These are phyloP conservation scores for Geranomyces michiganensis DNA, from an alignment of 192 early-diverging fungal species.

Conservation along the genomic window DNA sequence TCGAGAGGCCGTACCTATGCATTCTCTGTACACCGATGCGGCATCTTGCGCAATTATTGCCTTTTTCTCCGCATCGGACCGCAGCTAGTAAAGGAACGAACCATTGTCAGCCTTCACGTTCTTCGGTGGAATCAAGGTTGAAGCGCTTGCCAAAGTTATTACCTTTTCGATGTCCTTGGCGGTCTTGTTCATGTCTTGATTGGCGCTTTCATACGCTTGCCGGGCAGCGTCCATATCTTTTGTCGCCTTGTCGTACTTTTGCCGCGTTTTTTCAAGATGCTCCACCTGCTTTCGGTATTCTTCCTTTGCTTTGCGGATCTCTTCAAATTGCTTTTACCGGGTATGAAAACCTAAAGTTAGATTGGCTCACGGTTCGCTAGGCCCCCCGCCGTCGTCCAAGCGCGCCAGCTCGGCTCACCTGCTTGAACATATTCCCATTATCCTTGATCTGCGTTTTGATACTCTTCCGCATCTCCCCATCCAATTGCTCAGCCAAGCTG, in stretches of 20 bases:
- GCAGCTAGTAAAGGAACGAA: no score
- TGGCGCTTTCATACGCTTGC: conserved; percentile 35
- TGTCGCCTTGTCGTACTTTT: conserved; percentile 45
- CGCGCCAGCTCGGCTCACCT: conserved; percentile 25
- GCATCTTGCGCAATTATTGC: conserved; percentile 39
- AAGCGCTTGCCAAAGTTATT: no score
- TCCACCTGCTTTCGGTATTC: conserved; percentile 39
- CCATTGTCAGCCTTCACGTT: no score
- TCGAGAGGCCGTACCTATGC: conserved; percentile 45
- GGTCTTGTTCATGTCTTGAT: conserved; percentile 40
- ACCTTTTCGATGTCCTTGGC: conserved; percentile 43
- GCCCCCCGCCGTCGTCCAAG: not conserved
- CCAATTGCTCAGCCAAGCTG: conserved; percentile 35
- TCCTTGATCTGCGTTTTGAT: conserved; percentile 44
- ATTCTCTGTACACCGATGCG: conserved; percentile 38
- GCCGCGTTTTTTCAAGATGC: conserved; percentile 42
- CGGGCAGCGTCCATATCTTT: conserved; percentile 43
- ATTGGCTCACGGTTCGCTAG: no score
- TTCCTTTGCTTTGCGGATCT: conserved; percentile 32
- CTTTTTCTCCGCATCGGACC: conserved; percentile 48
- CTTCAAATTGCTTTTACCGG: conserved; percentile 43
- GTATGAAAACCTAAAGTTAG: not conserved
- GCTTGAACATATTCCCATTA: conserved; percentile 40
- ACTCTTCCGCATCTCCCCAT: conserved; percentile 44
- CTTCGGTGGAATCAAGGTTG: no score